Evolutionary conservation across 208 protist genomes (phyloP).

Genomic region (Lotmaria passim): DNA sequence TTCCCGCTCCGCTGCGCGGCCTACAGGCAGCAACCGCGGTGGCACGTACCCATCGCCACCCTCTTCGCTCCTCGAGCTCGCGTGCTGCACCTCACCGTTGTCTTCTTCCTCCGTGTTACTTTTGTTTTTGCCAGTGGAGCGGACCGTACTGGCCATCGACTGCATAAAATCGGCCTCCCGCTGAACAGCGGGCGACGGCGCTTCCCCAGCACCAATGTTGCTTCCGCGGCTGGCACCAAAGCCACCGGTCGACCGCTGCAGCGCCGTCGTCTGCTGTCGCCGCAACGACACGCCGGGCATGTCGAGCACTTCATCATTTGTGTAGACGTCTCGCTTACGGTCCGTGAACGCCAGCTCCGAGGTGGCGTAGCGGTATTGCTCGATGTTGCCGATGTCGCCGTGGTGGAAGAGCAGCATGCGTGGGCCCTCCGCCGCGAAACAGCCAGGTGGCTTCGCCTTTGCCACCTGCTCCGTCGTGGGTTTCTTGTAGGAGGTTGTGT

Average conservation of each 20-base stretch:
- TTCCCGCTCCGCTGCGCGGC: constrained; percentile 62
- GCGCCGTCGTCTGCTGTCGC: constrained; percentile 32
- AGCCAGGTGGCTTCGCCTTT: constrained; percentile 53
- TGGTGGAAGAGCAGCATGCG: constrained; percentile 86
- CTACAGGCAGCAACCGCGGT: constrained; percentile 61
- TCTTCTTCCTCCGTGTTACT: neutral
- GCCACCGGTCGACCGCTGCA: constrained; percentile 42
- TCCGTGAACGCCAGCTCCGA: constrained; percentile 76
- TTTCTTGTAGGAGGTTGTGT: constrained; percentile 56
- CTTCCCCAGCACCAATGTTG: constrained; percentile 10
- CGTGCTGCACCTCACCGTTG: neutral
- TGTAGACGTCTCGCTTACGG: constrained; percentile 35
- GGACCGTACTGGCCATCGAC: constrained; percentile 30
- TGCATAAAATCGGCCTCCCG: constrained; percentile 27
- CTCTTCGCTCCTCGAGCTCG: neutral
- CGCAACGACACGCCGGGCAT: constrained; percentile 60
- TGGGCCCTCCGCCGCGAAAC: constrained; percentile 65
- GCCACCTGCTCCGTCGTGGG: constrained; percentile 42
- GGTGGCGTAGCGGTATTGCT: constrained; percentile 56
- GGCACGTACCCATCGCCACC: constrained; percentile 37
- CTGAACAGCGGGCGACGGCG: constrained; percentile 16
- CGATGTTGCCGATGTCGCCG: constrained; percentile 67
- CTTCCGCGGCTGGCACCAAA: constrained; percentile 13
- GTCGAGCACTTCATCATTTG: constrained; percentile 70
- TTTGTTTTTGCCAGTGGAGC: neutral